These are phyloP conservation scores for Umbelopsis sp. DNA, from an alignment of 371 early-diverging fungal species.

Conservation along the genomic window DNA sequence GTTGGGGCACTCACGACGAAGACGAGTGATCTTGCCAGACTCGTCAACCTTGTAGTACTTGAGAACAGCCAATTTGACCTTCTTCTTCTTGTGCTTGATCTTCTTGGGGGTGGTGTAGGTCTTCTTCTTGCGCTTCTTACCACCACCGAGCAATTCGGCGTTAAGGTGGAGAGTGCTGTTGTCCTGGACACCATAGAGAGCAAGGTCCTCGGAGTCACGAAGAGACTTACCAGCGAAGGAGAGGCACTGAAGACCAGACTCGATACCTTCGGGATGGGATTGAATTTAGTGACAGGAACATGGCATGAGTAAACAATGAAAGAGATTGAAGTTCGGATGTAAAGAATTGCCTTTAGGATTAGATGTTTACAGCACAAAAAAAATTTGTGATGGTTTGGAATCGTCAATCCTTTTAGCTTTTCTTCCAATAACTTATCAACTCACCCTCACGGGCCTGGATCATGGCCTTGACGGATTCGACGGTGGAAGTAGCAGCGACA, in stretches of 20 bases:
- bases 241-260: constrained; percentile 90
- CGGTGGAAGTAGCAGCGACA: constrained; percentile 73
- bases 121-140: constrained; percentile 98
- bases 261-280: constrained; percentile 58
- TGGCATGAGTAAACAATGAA: neutral
- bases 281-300: neutral
- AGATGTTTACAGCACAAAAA: too few species aligned
- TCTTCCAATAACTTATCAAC: constrained; percentile 11
- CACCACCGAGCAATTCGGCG: constrained; percentile 79
- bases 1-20: constrained; percentile 94
- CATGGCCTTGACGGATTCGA: constrained; percentile 85
- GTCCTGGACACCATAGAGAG: constrained; percentile 82
- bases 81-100: constrained; percentile 97
- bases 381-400: too few species aligned
- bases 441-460: constrained; percentile 89
- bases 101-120: constrained; percentile 98
- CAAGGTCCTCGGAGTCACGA: constrained; percentile 77
- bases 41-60: constrained; percentile 97
- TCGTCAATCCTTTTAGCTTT: too few species aligned
- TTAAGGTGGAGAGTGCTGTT: constrained; percentile 88
- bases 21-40: constrained; percentile 94
- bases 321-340: constrained; percentile 2
- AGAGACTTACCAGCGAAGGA: constrained; percentile 95
- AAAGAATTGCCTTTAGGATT: too few species aligned
- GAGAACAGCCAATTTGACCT: constrained; percentile 96